Evolutionary conservation across 2,329 filamentous ascomycete species (phyloP), one percentile per base, ranked within the genome.

Genomic region (Catunica adiposa): DNA sequence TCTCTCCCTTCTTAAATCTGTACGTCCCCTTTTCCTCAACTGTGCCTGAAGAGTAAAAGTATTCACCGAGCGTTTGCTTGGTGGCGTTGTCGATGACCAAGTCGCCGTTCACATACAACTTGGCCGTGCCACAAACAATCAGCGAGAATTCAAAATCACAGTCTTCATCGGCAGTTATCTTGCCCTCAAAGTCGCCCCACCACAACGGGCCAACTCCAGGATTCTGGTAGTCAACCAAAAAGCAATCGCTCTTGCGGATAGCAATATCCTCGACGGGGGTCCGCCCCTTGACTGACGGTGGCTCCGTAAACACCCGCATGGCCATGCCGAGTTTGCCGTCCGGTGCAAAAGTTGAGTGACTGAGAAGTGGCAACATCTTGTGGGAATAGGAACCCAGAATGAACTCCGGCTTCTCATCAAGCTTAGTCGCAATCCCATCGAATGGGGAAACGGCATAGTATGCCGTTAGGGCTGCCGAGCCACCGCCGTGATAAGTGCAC

Each of bases 371-470:
- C 1, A 83, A 71, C 60, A 80, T 71, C 62, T 80, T 80, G 66
- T 84, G 80, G 0, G 78, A 79, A 64, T 83, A 80, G 40, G 75
- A 77, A 8, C 82, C 82, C 46, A 82, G 74, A 1, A 76, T 71
- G 63, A 79, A 83, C 1, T 64, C 65, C 0, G 74, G 72, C 3
- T 67, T 56, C 0, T 64, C 66, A 9, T 62, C 64, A 1, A 77
- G 67, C 63, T 77, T 76, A 34, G 71, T 71, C 40, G 72, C 75
- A 62, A 89, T 86, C 5, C 83, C 84, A 56, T 85, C 82, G 25
- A 83, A 80, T 1, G 84, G 85, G 0, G 80, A 86, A 20, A 88
- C 74, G 51, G 83, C 83, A 58, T 83, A 80, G 68, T 84, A 85
- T 5, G 76, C 70, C 8, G 68, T 67, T 26, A 80, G 66, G 0